These are phyloP conservation scores for Nannochloris sp. DNA, from an alignment of 139 green algal species.

Conservation along the genomic window DNA sequence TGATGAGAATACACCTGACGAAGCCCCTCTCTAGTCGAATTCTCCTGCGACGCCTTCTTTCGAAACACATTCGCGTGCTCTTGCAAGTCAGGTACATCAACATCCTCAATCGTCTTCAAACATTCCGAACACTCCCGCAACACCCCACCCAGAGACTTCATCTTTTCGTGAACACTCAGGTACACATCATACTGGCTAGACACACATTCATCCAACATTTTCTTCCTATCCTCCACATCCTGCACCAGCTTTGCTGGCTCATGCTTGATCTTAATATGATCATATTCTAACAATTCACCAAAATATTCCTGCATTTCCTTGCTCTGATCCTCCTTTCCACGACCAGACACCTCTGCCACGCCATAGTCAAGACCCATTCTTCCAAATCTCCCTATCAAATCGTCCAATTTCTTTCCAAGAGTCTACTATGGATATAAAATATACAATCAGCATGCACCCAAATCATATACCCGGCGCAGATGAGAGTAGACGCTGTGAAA, in stretches of 20 bases:
- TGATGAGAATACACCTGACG: constrained; percentile 70
- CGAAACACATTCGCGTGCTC: constrained; percentile 50
- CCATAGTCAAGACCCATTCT: no score
- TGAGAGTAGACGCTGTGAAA: no score
- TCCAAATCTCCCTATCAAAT: no score
- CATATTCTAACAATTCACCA: constrained; percentile 81
- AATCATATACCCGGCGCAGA: no score
- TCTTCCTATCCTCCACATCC: constrained; percentile 67
- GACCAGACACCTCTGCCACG: no score
- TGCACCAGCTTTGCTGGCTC: constrained; percentile 83
- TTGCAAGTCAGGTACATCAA: constrained; percentile 52
- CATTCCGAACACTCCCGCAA: constrained; percentile 17
- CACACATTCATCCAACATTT: constrained; percentile 55
- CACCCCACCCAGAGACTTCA: constrained; percentile 40
- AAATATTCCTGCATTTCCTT: constrained; percentile 60
- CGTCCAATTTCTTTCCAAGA: no score
- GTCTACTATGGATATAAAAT: no score
- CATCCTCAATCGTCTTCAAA: constrained; percentile 18
- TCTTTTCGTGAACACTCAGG: constrained; percentile 31
- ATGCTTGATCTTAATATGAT: constrained; percentile 74
- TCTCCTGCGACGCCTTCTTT: constrained; percentile 27
- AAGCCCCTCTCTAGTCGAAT: constrained; percentile 43
- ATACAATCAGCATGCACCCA: no score
- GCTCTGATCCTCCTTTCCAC: no score
- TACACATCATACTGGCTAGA: constrained; percentile 61